These are phyloP conservation scores for Phytophthora constricta DNA, from an alignment of 352 stramenopile genomes.

Conservation along the genomic window DNA sequence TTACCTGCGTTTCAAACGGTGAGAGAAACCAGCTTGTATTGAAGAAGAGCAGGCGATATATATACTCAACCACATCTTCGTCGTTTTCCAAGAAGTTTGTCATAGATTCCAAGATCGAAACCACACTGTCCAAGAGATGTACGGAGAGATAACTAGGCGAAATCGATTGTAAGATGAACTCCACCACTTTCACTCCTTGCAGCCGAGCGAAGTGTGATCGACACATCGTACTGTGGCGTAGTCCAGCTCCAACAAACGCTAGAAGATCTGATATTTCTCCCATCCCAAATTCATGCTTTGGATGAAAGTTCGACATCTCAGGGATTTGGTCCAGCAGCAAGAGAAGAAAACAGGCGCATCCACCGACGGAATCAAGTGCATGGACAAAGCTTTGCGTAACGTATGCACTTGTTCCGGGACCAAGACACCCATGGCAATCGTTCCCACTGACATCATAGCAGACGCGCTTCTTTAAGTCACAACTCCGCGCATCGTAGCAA, in stretches of 20 bases:
- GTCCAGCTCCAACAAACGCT: constrained; percentile 60
- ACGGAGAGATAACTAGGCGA: constrained; percentile 77
- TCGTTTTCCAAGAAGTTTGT: constrained; percentile 44
- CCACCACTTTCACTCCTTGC: constrained; percentile 76
- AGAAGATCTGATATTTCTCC: constrained; percentile 72
- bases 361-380: constrained; percentile 72
- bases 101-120: constrained; percentile 67
- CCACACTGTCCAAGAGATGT: constrained; percentile 62
- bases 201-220: constrained; percentile 77
- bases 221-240: constrained; percentile 65
- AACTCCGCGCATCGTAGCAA: constrained; percentile 80
- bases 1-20: constrained; percentile 78
- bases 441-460: constrained; percentile 84
- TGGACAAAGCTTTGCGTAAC: constrained; percentile 70
- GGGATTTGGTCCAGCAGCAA: constrained; percentile 79
- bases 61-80: constrained; percentile 44
- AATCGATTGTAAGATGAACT: constrained; percentile 76
- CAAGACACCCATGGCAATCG: constrained; percentile 73
- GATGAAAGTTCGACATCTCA: constrained; percentile 81
- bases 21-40: constrained; percentile 84
- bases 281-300: constrained; percentile 69
- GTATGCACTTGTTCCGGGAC: constrained; percentile 66
- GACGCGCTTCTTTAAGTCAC: constrained; percentile 52
- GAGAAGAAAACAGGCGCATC: constrained; percentile 74
- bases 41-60: constrained; percentile 75